Conservation (phyloP, 345 rosid species). For the Erodium maritimum region DNA sequence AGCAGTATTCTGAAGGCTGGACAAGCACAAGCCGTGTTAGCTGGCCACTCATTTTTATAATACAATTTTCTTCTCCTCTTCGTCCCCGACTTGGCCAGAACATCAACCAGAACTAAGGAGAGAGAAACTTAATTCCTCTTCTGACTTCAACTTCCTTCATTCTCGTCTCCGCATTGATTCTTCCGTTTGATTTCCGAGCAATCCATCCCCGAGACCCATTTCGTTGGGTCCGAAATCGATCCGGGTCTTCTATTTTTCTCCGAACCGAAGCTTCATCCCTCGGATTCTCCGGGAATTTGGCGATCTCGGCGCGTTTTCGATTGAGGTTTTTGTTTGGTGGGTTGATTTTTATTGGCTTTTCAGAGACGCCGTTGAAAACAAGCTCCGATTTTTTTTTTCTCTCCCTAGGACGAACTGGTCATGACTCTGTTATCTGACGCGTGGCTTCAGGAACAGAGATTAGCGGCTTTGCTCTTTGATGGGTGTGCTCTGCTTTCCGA, state of each 20-base stretch:
- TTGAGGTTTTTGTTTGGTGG: background rate
- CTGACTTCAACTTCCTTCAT: slow-evolving; percentile 5
- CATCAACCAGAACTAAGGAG: slow-evolving; percentile 19
- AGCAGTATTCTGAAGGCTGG: slow-evolving; percentile 11
- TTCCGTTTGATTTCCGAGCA: background rate
- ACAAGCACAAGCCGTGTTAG: slow-evolving; percentile 37
- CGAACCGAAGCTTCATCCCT: background rate
- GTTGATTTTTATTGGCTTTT: background rate
- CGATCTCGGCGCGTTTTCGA: background rate
- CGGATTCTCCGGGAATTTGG: background rate
- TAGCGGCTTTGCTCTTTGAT: slow-evolving; percentile 6
- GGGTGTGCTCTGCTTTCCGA: slow-evolving; percentile 19
- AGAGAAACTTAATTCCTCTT: slow-evolving; percentile 11
- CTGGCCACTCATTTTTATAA: slow-evolving; percentile 61
- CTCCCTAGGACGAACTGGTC: slow-evolving; percentile 5
- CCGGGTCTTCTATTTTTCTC: background rate
- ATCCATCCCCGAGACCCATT: too few relatives aligned
- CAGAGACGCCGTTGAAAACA: too few relatives aligned
- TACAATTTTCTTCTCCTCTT: slow-evolving; percentile 6
- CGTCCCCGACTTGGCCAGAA: slow-evolving; percentile 28
- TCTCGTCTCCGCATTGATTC: slow-evolving; percentile 3
- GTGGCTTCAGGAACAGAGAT: slow-evolving; percentile 14
- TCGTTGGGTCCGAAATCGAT: too few relatives aligned
- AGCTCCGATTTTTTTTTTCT: slow-evolving; percentile 15
- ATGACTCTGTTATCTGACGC: slow-evolving; percentile 2